phyloP scores from a whole-genome alignment of 139 green algal genomes.

The Edaphochlamys debaryana region DNA sequence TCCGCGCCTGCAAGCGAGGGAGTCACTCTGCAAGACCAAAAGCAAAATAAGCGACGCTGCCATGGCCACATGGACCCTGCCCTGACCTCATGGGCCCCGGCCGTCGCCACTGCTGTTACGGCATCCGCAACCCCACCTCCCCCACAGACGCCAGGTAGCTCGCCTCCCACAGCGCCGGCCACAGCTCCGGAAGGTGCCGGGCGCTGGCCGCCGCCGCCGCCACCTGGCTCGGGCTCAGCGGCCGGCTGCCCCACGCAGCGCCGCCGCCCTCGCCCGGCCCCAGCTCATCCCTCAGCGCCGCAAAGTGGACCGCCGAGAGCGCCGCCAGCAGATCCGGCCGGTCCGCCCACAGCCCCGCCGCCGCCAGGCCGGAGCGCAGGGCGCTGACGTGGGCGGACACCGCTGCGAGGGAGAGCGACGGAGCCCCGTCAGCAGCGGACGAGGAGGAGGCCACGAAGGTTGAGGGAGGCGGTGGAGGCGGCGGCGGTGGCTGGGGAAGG shows the following conservation, averaged over 20 bases:
- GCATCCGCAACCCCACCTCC: too few species aligned
- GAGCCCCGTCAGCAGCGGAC: too few species aligned
- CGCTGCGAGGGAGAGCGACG: too few species aligned
- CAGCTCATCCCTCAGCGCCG: background rate
- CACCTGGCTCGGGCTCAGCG: background rate
- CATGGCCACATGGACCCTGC: too few species aligned
- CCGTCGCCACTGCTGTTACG: too few species aligned
- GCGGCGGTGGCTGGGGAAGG: background rate
- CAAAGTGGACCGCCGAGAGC: background rate
- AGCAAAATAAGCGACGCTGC: too few species aligned
- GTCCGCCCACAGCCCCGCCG: slow-evolving; percentile 6
- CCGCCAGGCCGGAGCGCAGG: background rate
- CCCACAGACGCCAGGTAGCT: too few species aligned
- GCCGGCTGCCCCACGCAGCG: background rate
- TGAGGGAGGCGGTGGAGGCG: too few species aligned
- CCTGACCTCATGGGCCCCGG: too few species aligned
- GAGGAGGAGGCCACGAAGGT: background rate
- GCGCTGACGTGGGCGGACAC: background rate
- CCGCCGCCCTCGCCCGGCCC: background rate
- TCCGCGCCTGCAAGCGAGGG: too few species aligned
- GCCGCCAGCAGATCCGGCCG: background rate
- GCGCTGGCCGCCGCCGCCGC: too few species aligned
- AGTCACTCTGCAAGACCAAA: too few species aligned
- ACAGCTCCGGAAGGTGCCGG: slow-evolving; percentile 18
- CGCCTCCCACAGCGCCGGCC: background rate